Evolutionary conservation across 2,329 filamentous ascomycete species (phyloP).

Genomic region (Fusarium sp.): DNA sequence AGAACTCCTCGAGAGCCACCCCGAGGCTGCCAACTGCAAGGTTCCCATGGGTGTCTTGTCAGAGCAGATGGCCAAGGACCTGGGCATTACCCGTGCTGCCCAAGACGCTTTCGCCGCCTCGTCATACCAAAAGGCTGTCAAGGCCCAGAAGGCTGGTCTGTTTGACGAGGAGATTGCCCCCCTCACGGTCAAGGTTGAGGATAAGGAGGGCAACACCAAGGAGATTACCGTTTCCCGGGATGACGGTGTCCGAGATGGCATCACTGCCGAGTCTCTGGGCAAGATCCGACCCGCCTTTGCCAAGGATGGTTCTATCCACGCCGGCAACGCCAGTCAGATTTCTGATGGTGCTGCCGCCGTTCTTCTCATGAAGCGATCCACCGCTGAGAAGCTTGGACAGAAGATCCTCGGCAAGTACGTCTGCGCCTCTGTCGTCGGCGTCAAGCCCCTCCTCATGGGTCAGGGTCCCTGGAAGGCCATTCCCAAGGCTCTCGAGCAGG

Average conservation of each 20-base stretch:
- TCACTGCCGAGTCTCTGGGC: constrained; percentile 87
- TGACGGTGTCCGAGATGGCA: constrained; percentile 86
- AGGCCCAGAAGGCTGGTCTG: constrained; percentile 88
- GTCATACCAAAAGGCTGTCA: constrained; percentile 90
- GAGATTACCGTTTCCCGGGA: constrained; percentile 86
- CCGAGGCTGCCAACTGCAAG: constrained; percentile 93
- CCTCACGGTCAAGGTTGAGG: constrained; percentile 86
- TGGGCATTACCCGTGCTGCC: constrained; percentile 74
- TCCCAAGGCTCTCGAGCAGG: constrained; percentile 88
- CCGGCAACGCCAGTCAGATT: constrained; percentile 95
- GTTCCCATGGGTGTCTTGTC: constrained; percentile 96
- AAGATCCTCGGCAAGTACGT: constrained; percentile 94
- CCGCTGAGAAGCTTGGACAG: constrained; percentile 89
- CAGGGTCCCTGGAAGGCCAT: constrained; percentile 96
- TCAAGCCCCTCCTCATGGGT: constrained; percentile 95
- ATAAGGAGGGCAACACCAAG: constrained; percentile 89
- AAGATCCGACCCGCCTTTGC: constrained; percentile 94
- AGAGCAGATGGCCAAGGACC: constrained; percentile 93
- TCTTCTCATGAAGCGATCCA: constrained; percentile 93
- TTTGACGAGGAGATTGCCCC: constrained; percentile 94
- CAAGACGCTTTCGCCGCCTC: constrained; percentile 96
- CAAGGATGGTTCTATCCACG: constrained; percentile 93
- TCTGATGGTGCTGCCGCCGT: constrained; percentile 96
- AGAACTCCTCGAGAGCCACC: constrained; percentile 83
- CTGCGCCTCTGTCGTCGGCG: constrained; percentile 84